Evolutionary conservation across 768 basidiomycete genomes (phyloP), one percentile per base, ranked within the genome.

Genomic region (Auriscalpium orientale): DNA sequence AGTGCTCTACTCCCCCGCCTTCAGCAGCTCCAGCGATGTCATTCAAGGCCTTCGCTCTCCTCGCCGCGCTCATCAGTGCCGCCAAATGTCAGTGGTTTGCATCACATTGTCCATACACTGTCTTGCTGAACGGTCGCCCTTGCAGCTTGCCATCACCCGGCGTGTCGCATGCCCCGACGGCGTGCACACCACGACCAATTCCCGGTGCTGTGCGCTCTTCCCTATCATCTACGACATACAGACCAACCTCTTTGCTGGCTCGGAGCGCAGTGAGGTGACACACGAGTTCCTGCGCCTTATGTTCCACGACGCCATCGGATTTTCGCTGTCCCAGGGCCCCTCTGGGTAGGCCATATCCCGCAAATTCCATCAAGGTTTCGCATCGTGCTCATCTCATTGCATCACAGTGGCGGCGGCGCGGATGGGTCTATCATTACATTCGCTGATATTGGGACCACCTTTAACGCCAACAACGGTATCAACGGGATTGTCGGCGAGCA

Each of bases 171-270:
- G 70, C 54, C 61, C 70, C 12, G 62, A 66, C 53, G 68, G 70
- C 33, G 60, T 53, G 45, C 43, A 68, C 51, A 64, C 57, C 3
- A 63, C 63, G 10, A 51, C 56, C 1, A 70, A 72, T 48, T 64
- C 52, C 9, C 66, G 65, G 8, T 72, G 71, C 48, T 71, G 71
- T 53, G 59, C 53, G 8, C 66, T 64, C 40, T 70, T 70, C 63
- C 56, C 64, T 16, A 56, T 72, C 56, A 58, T 64, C 10, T 66
- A 68, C 9, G 69, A 72, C 56, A 62, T 72, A 18, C 58, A 71
- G 53, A 38, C 48, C 18, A 67, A 68, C 54, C 51, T 70, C 15
- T 70, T 69, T 57, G 56, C 63, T 46, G 53, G 57, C 36, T 67
- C 62, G 15, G 21, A 64, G 52, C 71, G 71, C 55, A 65, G 64